These are phyloP conservation scores for Candida saitoana DNA, from an alignment of 805 yeast genomes.

Conservation along the genomic window DNA sequence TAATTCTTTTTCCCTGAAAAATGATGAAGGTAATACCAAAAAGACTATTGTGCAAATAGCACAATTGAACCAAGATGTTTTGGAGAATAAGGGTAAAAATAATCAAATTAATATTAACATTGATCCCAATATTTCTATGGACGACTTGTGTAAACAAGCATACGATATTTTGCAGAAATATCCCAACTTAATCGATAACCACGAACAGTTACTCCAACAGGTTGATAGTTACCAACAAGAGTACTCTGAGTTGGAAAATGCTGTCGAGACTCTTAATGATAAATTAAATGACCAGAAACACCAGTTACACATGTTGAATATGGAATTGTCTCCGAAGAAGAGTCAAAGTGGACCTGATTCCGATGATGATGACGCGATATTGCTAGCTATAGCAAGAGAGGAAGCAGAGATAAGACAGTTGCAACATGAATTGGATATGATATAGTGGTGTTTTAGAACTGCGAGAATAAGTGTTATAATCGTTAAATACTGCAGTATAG, in stretches of 20 bases:
- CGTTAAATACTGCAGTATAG: too few relatives aligned
- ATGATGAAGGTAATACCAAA: slow-evolving; percentile 14
- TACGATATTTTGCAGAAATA: slow-evolving; percentile 4
- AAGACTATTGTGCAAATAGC: slow-evolving; percentile 29
- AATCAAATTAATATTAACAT: not conserved
- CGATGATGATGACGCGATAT: slow-evolving; percentile 24
- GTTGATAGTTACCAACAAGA: slow-evolving; percentile 37
- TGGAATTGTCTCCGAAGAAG: slow-evolving; percentile 11
- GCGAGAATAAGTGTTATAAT: too few relatives aligned
- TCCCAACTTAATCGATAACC: slow-evolving; percentile 21
- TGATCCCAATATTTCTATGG: not conserved
- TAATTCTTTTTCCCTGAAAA: slow-evolving; percentile 11
- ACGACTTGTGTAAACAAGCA: slow-evolving; percentile 1
- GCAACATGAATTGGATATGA: slow-evolving; percentile 20
- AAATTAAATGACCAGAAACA: slow-evolving; percentile 41
- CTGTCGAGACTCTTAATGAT: slow-evolving; percentile 40
- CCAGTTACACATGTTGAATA: slow-evolving; percentile 29
- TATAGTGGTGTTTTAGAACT: not conserved
- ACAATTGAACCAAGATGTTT: slow-evolving; percentile 8
- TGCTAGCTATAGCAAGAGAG: slow-evolving; percentile 41
- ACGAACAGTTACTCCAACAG: slow-evolving; percentile 12
- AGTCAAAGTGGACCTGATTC: slow-evolving; percentile 14
- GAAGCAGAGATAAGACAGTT: slow-evolving; percentile 43
- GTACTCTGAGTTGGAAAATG: slow-evolving; percentile 31
- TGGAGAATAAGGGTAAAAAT: not conserved